phyloP scores from a whole-genome alignment of 2,329 filamentous ascomycete species.

The Penicillium nordicum region DNA sequence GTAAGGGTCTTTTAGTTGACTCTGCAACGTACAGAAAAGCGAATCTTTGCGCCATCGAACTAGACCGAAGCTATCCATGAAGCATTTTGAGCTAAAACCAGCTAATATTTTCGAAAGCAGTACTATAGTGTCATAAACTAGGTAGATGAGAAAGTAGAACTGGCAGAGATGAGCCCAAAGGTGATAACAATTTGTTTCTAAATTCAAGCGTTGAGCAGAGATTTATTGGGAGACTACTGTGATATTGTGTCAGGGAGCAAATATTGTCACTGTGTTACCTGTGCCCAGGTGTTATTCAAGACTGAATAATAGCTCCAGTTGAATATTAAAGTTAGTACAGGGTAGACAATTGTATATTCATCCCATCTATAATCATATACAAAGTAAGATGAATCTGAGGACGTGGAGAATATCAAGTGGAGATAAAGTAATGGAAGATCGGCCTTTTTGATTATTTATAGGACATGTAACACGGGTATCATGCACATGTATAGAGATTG shows the following conservation, averaged over 20 bases:
- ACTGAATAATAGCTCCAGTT: not conserved
- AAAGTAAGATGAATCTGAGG: not conserved
- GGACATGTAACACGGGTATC: not conserved
- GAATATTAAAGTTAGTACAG: too few relatives aligned
- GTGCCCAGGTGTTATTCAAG: not conserved
- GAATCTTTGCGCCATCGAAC: too few relatives aligned
- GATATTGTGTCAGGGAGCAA: not conserved
- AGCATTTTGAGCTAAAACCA: not conserved
- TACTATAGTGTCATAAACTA: not conserved
- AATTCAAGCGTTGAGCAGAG: not conserved
- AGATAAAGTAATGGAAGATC: constrained; percentile 16
- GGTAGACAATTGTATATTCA: not conserved
- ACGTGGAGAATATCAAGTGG: constrained; percentile 15
- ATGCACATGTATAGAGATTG: constrained; percentile 1
- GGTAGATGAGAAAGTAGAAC: not conserved
- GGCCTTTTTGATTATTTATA: not conserved
- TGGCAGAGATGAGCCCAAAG: not conserved
- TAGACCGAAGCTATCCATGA: not conserved
- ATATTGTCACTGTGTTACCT: not conserved
- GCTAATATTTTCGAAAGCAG: not conserved
- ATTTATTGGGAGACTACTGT: not conserved
- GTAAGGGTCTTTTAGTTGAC: not conserved
- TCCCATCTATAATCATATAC: not conserved
- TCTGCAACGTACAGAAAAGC: not conserved
- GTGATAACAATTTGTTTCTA: not conserved